Percentiles rank a stretch among this genome's conserved stretches.
These are phyloP conservation scores for Vanderwaltozyma tropicalis DNA, from an alignment of 805 yeast species.

Conservation along the genomic window DNA sequence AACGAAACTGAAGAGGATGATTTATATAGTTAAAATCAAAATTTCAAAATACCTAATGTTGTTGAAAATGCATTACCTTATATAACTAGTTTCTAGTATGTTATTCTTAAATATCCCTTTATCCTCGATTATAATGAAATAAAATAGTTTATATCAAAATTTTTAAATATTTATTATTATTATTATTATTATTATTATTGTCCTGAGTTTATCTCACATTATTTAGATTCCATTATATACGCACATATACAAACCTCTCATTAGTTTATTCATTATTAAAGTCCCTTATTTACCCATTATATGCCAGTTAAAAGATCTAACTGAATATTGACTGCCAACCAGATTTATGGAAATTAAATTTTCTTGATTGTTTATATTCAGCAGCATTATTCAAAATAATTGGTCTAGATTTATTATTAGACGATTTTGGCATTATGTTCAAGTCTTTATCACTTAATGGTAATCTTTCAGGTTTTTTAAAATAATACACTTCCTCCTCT, in stretches of 20 bases:
- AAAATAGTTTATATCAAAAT: no score
- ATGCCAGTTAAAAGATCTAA: background rate
- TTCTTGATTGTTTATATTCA: background rate
- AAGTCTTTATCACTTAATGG: background rate
- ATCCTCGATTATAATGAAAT: no score
- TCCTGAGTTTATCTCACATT: no score
- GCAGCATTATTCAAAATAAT: constrained; percentile 8
- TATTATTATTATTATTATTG: no score
- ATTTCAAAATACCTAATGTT: no score
- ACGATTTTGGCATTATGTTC: background rate
- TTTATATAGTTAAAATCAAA: constrained; percentile 37
- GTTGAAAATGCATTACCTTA: no score
- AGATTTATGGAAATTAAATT: constrained; percentile 1
- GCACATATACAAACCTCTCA: no score
- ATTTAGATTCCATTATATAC: no score
- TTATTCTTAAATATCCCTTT: no score
- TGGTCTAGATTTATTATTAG: constrained; percentile 8
- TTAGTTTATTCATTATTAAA: no score
- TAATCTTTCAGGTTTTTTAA: background rate
- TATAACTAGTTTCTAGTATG: background rate
- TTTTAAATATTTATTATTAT: no score
- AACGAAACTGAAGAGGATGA: constrained; percentile 48
- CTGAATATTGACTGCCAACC: background rate
- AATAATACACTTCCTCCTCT: background rate
- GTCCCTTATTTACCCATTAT: background rate